Evolutionary conservation across 2,329 filamentous ascomycete species (phyloP), one percentile per base, ranked within the genome.

Genomic region (Purpureocillium lavendulum): DNA sequence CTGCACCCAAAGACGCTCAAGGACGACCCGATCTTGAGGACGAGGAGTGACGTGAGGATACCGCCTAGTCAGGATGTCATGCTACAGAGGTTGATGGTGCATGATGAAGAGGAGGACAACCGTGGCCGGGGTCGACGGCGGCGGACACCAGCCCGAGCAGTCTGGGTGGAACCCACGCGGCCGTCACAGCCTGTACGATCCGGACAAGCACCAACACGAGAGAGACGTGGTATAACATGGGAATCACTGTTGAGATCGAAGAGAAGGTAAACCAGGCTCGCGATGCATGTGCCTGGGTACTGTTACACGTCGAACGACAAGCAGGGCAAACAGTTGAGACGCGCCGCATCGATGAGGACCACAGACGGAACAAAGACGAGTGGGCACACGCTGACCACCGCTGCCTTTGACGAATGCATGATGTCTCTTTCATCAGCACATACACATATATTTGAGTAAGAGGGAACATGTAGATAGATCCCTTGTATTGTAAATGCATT

Each of bases 61-160:
- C 65, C 65, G 7, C 64, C 65, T 5, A 68, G 64, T 30, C 65
- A 68, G 42, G 60, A 68, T 29, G 49, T 47, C 4, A 48, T 44
- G 7, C 53, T 65, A 9, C 53, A 60, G 45, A 55, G 44, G 14
- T 53, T 56, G 30, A 47, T 62, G 33, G 41, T 29, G 4, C 40
- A 39, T 9, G 37, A 37, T 4, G 31, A 43, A n/a, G 30, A 45
- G 31, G 28, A 39, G n/a, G 15, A 36, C 24, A n/a, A 43, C 14
- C 35, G 36, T 17, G 37, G 33, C 30, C 35, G 30, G 24, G 36
- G 33, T 11, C 49, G 48, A n/a, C n/a, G n/a, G 12, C 40, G 36
- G 24, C 45, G 40, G 21, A 29, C 34, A 30, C 32, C 39, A 2
- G 40, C 45, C 13, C 35, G 44, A 17, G 33, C 42, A 8, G 39